These are phyloP conservation scores for Xylariales sp. DNA, from an alignment of 2,329 filamentous ascomycete genomes.

Conservation along the genomic window DNA sequence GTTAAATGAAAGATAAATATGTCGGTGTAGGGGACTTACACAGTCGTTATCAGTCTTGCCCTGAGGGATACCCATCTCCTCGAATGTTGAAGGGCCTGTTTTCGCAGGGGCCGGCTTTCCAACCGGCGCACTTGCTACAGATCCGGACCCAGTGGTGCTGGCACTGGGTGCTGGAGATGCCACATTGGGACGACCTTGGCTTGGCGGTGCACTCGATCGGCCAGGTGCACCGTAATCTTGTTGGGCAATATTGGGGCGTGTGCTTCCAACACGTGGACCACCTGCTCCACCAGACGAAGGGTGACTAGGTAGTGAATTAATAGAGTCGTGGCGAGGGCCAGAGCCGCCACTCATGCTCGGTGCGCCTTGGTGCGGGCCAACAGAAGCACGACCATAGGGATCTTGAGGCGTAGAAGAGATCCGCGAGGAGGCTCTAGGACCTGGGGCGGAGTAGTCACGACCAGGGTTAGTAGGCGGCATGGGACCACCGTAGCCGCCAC, in stretches of 20 bases:
- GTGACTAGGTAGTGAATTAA: not conserved
- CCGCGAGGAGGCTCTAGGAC: slow-evolving; percentile 30
- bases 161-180: slow-evolving; percentile 22
- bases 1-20: no score
- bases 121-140: slow-evolving; percentile 13
- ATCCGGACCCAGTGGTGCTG: slow-evolving; percentile 22
- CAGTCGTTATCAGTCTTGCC: slow-evolving; percentile 85
- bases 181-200: slow-evolving; percentile 18
- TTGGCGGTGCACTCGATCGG: slow-evolving; percentile 30
- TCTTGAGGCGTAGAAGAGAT: slow-evolving; percentile 23
- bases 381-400: slow-evolving; percentile 19
- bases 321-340: slow-evolving; percentile 13
- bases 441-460: slow-evolving; percentile 28
- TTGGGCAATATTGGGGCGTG: slow-evolving; percentile 16
- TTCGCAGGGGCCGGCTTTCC: slow-evolving; percentile 37
- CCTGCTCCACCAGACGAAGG: slow-evolving; percentile 15
- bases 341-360: slow-evolving; percentile 23
- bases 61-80: slow-evolving; percentile 93
- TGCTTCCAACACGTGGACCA: slow-evolving; percentile 14
- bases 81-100: slow-evolving; percentile 91
- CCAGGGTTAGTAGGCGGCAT: slow-evolving; percentile 20
- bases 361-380: slow-evolving; percentile 13
- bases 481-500: slow-evolving; percentile 12
- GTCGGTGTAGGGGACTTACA: slow-evolving; percentile 67
- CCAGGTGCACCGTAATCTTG: slow-evolving; percentile 22